Evolutionary conservation across 495 filamentous ascomycete genomes (phyloP).

Genomic region (Bathelium albidoporum): DNA sequence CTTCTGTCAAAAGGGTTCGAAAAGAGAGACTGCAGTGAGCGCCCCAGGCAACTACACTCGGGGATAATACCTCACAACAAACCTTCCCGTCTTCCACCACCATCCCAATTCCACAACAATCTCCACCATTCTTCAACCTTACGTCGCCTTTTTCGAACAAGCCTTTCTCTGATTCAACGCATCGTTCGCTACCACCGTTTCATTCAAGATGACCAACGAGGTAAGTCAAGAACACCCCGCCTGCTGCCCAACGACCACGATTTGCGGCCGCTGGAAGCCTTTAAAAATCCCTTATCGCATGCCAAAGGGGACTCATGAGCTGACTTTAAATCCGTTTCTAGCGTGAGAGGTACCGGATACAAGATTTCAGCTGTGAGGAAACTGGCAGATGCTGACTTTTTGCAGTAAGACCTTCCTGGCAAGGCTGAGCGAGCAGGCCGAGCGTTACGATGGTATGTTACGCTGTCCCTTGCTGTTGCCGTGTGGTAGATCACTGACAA

Average conservation of each 20-base stretch:
- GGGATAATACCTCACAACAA: slow-evolving; percentile 5
- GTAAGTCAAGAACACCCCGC: slow-evolving; percentile 20
- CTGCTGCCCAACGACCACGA: slow-evolving; percentile 6
- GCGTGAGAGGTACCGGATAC: slow-evolving; percentile 72
- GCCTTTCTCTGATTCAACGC: background rate
- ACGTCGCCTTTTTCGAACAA: background rate
- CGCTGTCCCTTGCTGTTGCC: background rate
- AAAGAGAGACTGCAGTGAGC: background rate
- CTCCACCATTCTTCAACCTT: background rate
- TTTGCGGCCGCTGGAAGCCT: slow-evolving; percentile 4
- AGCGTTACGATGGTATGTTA: slow-evolving; percentile 93
- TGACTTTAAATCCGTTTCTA: slow-evolving; percentile 28
- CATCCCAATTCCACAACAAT: background rate
- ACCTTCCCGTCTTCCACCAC: background rate
- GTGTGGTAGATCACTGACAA: slow-evolving; percentile 24
- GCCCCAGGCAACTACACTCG: slow-evolving; percentile 1
- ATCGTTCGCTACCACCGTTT: slow-evolving; percentile 3
- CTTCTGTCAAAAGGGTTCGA: background rate
- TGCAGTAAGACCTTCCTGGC: slow-evolving; percentile 99
- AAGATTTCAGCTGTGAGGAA: slow-evolving; percentile 14
- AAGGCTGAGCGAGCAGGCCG: slow-evolving; percentile 99
- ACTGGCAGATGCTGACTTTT: slow-evolving; percentile 29
- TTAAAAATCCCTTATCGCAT: background rate
- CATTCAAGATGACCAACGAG: slow-evolving; percentile 26
- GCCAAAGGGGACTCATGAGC: slow-evolving; percentile 14